phyloP scores from a whole-genome alignment of 805 yeast genomes.

The Wickerhamomyces chambardii region DNA sequence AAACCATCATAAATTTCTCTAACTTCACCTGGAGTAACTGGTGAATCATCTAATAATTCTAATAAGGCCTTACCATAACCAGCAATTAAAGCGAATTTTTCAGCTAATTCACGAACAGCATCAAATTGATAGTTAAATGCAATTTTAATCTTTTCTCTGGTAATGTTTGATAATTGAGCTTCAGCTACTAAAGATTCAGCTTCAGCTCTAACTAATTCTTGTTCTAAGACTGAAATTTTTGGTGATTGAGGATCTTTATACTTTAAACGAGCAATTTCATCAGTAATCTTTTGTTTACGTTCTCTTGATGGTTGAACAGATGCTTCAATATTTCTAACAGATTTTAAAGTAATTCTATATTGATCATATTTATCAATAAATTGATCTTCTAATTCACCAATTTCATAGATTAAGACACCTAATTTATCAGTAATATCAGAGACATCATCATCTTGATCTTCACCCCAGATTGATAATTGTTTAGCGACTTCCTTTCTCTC shows the following conservation, averaged over 20 bases:
- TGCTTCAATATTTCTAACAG: slow-evolving; percentile 93
- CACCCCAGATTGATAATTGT: slow-evolving; percentile 97
- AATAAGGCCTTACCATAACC: slow-evolving; percentile 97
- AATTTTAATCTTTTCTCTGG: slow-evolving; percentile 96
- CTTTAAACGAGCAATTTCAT: slow-evolving; percentile 94
- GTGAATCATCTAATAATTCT: slow-evolving; percentile 92
- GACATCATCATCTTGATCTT: slow-evolving; percentile 94
- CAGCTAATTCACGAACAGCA: slow-evolving; percentile 89
- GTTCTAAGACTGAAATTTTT: slow-evolving; percentile 91
- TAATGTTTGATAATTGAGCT: slow-evolving; percentile 96
- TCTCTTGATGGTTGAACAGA: slow-evolving; percentile 98
- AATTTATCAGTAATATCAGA: slow-evolving; percentile 95
- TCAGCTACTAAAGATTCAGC: slow-evolving; percentile 98
- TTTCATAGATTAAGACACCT: slow-evolving; percentile 91
- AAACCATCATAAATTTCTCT: slow-evolving; percentile 98
- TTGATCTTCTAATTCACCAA: slow-evolving; percentile 97
- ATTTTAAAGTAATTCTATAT: slow-evolving; percentile 91
- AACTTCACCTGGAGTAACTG: slow-evolving; percentile 98
- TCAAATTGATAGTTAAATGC: slow-evolving; percentile 96
- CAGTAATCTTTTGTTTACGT: slow-evolving; percentile 95
- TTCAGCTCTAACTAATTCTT: slow-evolving; percentile 97
- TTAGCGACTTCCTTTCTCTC: slow-evolving; percentile 96
- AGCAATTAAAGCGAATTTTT: slow-evolving; percentile 94
- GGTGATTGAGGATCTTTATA: slow-evolving; percentile 98
- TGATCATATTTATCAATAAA: slow-evolving; percentile 97